phyloP scores from a whole-genome alignment of 2,329 filamentous ascomycete genomes.

The Cercospora citrullina region DNA sequence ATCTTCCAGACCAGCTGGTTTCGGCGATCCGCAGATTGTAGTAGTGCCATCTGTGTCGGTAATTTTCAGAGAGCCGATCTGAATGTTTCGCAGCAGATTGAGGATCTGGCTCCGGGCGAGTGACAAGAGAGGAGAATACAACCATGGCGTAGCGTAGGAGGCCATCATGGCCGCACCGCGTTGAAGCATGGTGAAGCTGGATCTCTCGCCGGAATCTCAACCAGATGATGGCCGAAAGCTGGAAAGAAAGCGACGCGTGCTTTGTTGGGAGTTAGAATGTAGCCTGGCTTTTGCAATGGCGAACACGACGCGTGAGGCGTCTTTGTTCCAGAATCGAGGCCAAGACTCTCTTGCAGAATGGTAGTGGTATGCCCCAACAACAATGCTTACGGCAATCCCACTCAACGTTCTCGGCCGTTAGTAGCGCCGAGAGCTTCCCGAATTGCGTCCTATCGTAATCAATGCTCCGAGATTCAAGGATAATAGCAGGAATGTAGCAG shows the following conservation, averaged over 20 bases:
- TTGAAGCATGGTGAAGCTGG: slow-evolving; percentile 6
- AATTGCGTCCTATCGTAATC: neutral
- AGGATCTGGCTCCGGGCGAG: slow-evolving; percentile 50
- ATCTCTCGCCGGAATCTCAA: neutral
- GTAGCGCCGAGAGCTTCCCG: neutral
- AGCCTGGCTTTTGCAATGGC: neutral
- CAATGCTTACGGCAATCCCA: neutral
- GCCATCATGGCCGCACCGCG: slow-evolving; percentile 32
- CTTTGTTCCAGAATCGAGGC: neutral
- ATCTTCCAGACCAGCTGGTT: slow-evolving; percentile 17
- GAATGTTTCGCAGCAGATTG: slow-evolving; percentile 48
- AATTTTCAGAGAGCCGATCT: slow-evolving; percentile 49
- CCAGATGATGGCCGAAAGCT: neutral
- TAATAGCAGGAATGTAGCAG: neutral
- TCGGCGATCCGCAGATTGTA: slow-evolving; percentile 46
- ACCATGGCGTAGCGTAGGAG: slow-evolving; percentile 47
- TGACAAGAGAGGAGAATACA: slow-evolving; percentile 51
- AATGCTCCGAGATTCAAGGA: neutral
- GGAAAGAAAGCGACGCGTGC: neutral
- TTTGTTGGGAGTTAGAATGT: neutral
- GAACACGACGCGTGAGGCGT: neutral
- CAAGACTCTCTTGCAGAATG: neutral
- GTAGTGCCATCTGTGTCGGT: slow-evolving; percentile 47
- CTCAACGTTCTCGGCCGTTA: neutral
- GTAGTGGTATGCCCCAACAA: neutral